Evolutionary conservation across 306 rosid genomes (phyloP).

Genomic region (Lathyrus tuberosus): DNA sequence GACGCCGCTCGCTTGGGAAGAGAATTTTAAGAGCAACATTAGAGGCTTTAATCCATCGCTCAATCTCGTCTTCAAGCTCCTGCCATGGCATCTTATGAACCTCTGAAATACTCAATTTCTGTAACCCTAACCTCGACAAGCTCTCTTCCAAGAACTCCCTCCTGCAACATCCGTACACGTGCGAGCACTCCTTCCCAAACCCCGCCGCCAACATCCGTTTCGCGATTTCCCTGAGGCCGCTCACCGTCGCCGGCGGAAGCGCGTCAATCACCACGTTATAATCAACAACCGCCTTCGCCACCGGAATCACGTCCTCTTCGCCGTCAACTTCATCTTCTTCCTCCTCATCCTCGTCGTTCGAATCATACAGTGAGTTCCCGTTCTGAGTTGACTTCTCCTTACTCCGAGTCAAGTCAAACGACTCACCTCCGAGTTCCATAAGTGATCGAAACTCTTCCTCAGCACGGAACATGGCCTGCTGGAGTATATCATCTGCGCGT

Average conservation of each 20-base stretch:
- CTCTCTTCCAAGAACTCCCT: slow-evolving; percentile 78
- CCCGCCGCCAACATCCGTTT: slow-evolving; percentile 80
- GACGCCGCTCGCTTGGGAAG: slow-evolving; percentile 78
- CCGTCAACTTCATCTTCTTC: not conserved
- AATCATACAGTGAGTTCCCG: slow-evolving; percentile 45
- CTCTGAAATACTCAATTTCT: slow-evolving; percentile 70
- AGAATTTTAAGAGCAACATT: slow-evolving; percentile 66
- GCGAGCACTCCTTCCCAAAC: slow-evolving; percentile 69
- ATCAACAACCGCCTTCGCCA: slow-evolving; percentile 55
- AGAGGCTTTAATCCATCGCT: slow-evolving; percentile 70
- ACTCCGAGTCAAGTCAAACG: slow-evolving; percentile 56
- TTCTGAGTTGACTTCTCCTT: slow-evolving; percentile 52
- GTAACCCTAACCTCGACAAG: slow-evolving; percentile 67
- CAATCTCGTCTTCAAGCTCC: slow-evolving; percentile 75
- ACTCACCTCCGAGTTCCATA: slow-evolving; percentile 75
- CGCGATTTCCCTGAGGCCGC: slow-evolving; percentile 74
- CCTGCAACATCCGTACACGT: slow-evolving; percentile 67
- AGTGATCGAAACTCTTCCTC: slow-evolving; percentile 77
- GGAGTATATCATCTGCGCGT: slow-evolving; percentile 74
- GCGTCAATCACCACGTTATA: slow-evolving; percentile 66
- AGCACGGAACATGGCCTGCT: slow-evolving; percentile 72
- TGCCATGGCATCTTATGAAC: slow-evolving; percentile 72
- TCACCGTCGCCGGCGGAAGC: slow-evolving; percentile 62
- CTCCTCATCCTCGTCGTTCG: slow-evolving; percentile 45
- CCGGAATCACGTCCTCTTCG: not conserved